Evolutionary conservation across 306 rosid species (phyloP).

Genomic region (Mimosa bimucronata): DNA sequence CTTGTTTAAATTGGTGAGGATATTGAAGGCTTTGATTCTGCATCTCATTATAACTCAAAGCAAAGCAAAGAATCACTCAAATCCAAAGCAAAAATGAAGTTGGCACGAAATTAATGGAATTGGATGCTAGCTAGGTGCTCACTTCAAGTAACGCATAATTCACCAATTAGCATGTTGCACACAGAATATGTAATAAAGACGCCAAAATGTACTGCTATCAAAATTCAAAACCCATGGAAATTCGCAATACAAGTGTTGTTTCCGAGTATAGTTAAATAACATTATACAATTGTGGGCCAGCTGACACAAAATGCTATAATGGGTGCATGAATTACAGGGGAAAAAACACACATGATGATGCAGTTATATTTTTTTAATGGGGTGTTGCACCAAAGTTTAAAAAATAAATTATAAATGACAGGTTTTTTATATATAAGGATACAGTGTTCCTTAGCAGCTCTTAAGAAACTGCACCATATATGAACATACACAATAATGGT

Average conservation of each 20-base stretch:
- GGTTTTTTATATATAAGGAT: no score
- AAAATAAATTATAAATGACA: no score
- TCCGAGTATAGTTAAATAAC: neutral
- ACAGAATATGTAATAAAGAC: neutral
- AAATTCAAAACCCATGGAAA: neutral
- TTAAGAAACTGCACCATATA: no score
- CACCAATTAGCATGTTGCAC: conserved; percentile 11
- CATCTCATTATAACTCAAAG: conserved; percentile 28
- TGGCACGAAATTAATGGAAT: conserved; percentile 34
- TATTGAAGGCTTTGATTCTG: neutral
- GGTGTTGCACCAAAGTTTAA: no score
- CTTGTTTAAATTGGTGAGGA: neutral
- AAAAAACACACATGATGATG: no score
- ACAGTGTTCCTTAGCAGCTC: no score
- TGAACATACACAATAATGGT: no score
- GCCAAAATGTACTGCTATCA: neutral
- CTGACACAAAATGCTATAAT: no score
- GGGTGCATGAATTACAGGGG: no score
- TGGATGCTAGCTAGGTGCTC: conserved; percentile 38
- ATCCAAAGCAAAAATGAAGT: conserved; percentile 27
- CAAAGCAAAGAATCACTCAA: conserved; percentile 53
- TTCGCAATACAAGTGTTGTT: neutral
- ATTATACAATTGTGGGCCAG: neutral
- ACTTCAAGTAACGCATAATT: conserved; percentile 32
- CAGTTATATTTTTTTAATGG: no score